Base-by-base conservation (phyloP, 768 basidiomycete genomes). In the Lactifluus subvellereus region DNA sequence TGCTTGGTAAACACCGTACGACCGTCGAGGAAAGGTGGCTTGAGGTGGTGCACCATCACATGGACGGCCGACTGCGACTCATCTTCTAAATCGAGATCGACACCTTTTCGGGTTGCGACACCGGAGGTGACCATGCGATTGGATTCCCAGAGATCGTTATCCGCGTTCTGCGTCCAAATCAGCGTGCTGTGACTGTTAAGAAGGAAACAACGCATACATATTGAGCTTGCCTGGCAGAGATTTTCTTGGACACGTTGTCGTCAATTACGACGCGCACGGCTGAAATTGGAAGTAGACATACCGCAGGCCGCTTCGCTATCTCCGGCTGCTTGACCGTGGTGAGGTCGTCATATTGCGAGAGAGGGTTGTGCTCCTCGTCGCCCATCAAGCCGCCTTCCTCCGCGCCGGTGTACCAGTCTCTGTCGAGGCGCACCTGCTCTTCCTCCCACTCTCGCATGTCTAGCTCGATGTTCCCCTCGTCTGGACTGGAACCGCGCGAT, bases 141-240 rank as follows among this genome's bases (percentile, higher is more conserved):
- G 8, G 91, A 91, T 78, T 99, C 97, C 97, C 97, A 99, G 11
- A 96, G 77, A 70, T 99, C 97, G 70, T 97, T 98, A 74, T 99
- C 97, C 27, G 93, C 93, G 69, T 98, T 98, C 91, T 95, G 71
- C 4, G 62, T 8, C 20, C 6, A 48, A 30, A 66, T 73, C 64
- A 48, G 60, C 45, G 27, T 20, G 2, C 13, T 11, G n/a, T 42
- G 48, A 16, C 58, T 40, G 49, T 18, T 2, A 40, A 18, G 16
- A 55, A 47, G 9, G 13, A 27, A n/a, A 35, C 14, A 4, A 1
- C 5, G 78, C 90, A 69, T 69, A 94, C 93, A 73, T 94, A 97
- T 85, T 98, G 95, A 0, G 95, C 95, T 74, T 98, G 95, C 61
- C 88, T 81, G 5, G 97, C 97, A 1, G 94, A 96, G 18, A 97